Conservation (phyloP, 768 basidiomycete genomes). For the Suillus americanus region DNA sequence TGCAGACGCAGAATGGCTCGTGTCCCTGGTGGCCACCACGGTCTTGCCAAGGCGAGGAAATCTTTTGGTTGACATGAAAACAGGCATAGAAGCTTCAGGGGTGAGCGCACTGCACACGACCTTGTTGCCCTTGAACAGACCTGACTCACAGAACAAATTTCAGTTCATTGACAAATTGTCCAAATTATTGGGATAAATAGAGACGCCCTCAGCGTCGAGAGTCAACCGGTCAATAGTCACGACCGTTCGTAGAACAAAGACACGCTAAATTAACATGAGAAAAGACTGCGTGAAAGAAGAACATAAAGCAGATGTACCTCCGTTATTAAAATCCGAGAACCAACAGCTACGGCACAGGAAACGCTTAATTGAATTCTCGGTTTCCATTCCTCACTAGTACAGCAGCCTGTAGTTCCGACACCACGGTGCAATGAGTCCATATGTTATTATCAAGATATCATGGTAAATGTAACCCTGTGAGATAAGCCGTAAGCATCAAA, state of each 20-base stretch:
- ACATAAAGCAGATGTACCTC: background rate
- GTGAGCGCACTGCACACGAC: background rate
- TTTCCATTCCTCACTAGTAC: background rate
- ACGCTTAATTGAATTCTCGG: background rate
- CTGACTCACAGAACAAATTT: background rate
- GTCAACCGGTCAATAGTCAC: background rate
- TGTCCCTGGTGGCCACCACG: background rate
- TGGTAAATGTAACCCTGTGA: background rate
- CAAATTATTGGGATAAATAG: background rate
- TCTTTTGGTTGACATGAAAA: background rate
- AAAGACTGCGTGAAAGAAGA: background rate
- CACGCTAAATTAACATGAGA: background rate
- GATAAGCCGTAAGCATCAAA: constrained; percentile 12
- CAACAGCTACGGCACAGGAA: background rate
- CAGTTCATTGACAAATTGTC: background rate
- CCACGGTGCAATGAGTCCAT: background rate
- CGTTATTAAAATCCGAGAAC: background rate
- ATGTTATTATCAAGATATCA: background rate
- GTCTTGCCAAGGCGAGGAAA: no score
- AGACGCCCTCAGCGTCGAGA: background rate
- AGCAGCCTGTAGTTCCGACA: background rate
- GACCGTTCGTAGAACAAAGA: background rate
- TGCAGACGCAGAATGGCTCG: background rate
- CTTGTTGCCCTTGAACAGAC: background rate
- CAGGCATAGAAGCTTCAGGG: background rate